A percentile compares a stretch with the other conserved stretches of the same genome.
Conservation (phyloP, 2,329 filamentous ascomycete species). For the Hypomyces rosellus region DNA sequence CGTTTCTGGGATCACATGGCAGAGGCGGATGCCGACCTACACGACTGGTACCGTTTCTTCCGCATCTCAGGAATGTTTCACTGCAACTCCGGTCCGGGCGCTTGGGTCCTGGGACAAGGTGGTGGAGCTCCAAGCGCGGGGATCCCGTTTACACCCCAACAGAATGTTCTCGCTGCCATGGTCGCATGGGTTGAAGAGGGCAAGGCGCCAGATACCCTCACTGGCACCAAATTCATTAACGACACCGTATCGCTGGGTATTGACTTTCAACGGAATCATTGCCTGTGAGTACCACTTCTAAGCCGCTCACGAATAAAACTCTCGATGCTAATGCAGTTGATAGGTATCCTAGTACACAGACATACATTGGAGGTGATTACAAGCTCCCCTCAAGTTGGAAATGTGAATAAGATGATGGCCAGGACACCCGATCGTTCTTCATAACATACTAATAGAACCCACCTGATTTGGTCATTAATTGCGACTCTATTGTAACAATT, state of each 20-base stretch:
- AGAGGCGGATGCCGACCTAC: constrained; percentile 24
- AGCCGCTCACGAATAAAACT: background rate
- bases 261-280: constrained; percentile 27
- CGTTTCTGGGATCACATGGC: constrained; percentile 19
- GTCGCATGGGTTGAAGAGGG: constrained; percentile 43
- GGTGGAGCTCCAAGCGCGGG: constrained; percentile 13
- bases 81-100: constrained; percentile 42
- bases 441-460: too few relatives aligned
- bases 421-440: too few relatives aligned
- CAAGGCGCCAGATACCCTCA: constrained; percentile 32
- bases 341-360: background rate
- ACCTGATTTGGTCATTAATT: too few relatives aligned
- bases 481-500: too few relatives aligned
- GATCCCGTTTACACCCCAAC: constrained; percentile 25
- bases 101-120: constrained; percentile 26
- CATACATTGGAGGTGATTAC: background rate
- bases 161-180: constrained; percentile 41
- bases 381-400: background rate
- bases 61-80: constrained; percentile 49
- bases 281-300: constrained; percentile 7
- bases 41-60: constrained; percentile 46
- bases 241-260: constrained; percentile 19
- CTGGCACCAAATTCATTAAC: constrained; percentile 29
- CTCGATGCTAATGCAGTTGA: background rate
- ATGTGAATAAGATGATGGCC: background rate